Base-by-base conservation (phyloP, 768 basidiomycete genomes). In the Tylopilus cervinicoccineus region DNA sequence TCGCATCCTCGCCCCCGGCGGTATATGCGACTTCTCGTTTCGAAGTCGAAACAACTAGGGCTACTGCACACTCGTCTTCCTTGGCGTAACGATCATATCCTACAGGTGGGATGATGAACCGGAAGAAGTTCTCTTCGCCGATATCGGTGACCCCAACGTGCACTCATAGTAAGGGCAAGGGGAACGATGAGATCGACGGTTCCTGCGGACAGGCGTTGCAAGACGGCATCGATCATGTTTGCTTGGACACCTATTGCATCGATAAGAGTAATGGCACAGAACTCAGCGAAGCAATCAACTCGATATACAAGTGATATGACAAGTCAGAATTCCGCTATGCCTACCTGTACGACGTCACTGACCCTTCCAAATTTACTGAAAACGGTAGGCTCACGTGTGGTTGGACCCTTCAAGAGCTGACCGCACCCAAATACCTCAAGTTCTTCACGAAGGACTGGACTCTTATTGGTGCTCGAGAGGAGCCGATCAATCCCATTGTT, bases 241-340 rank as follows among this genome's bases (percentile, higher is more conserved):
- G 66, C 67, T 23, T 65, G 43, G 61, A 70, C n/a, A 69, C 67
- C 0, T 67, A 59, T 24, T 69, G 69, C 38, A 67, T 70, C 44
- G 46, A 68, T 43, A 63, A 48, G 52, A 33, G 26, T 32, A 67
- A 52, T 44, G 62, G 48, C 44, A 47, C 61, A 2, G 68, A 68
- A 31, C 58, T 70, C 16, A 23, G 32, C 23, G 58, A 68, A 34
- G 57, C 68, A 17, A 64, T 68, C 46, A 62, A 65, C 28, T 48
- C 63, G 14, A 68, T 70, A 65, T 70, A 60, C 54, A 51, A n/a
- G 32, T 69, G 69, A 69, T 70, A 69, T 48, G 40, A 42, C 2
- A 39, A 56, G 13, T 56, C 67, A 5, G 19, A 53, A 1, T 39
- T 60, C 31, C 69, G 67, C 48, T 60, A 63, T 11, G 61, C 50